These are phyloP conservation scores for Blastomyces parvus DNA, from an alignment of 2,329 filamentous ascomycete genomes.

Conservation along the genomic window DNA sequence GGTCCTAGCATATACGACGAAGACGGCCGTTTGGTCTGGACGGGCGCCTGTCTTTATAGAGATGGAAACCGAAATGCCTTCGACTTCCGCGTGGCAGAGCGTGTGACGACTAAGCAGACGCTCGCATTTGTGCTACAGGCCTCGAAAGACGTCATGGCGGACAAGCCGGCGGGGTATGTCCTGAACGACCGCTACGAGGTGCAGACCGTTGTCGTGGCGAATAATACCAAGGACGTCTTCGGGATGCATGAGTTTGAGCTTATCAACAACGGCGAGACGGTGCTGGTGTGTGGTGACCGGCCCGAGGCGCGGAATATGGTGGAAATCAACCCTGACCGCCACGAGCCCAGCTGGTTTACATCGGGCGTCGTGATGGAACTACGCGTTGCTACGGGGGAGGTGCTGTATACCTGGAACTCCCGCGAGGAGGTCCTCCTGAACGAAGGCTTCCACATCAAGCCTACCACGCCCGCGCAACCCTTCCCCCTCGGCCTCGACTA, in stretches of 20 bases:
- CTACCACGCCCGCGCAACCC: not conserved
- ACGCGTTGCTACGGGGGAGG: not conserved
- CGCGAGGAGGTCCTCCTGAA: not conserved
- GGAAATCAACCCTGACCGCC: constrained; percentile 2
- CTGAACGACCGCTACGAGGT: constrained; percentile 39
- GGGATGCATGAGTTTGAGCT: constrained; percentile 35
- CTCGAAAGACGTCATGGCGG: constrained; percentile 24
- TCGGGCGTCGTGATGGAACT: not conserved
- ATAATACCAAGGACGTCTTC: constrained; percentile 22
- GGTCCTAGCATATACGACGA: constrained; percentile 45
- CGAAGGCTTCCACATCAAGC: not conserved
- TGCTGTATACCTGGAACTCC: constrained; percentile 1
- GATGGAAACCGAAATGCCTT: constrained; percentile 38
- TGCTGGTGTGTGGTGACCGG: constrained; percentile 15
- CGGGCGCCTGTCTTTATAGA: constrained; percentile 38
- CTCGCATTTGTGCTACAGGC: constrained; percentile 39
- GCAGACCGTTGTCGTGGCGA: constrained; percentile 34
- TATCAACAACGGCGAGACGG: constrained; percentile 24
- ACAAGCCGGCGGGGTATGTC: constrained; percentile 37
- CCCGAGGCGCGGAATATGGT: not conserved
- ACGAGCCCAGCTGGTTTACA: not conserved
- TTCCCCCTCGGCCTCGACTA: constrained; percentile 9
- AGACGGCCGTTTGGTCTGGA: constrained; percentile 41
- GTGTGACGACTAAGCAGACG: constrained; percentile 36
- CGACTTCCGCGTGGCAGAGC: constrained; percentile 37